Base-by-base conservation (phyloP, 2,329 filamentous ascomycete genomes). In the Chrysosporium queenslandicum region DNA sequence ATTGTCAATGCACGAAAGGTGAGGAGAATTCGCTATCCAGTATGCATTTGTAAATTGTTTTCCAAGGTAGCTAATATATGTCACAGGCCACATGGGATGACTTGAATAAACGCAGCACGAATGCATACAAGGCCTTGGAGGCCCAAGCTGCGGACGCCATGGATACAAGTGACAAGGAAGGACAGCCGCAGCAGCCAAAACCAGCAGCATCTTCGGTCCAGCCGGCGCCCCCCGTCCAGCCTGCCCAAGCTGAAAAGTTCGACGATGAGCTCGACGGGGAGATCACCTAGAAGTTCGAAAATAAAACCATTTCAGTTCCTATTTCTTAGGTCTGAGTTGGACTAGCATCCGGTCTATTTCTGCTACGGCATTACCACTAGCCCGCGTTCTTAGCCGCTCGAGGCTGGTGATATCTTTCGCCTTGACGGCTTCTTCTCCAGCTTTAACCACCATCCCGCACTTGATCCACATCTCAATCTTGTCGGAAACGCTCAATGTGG, bases 391-490 rank as follows among this genome's bases (percentile, higher is more conserved):
- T 58, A 97, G 71, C 48, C 82, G 76, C 60, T 85, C 80, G 70
- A 94, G 81, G n/a, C 83, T 73, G 60, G 83, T 83, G 46, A 80
- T 74, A 65, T 98, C 87, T 68, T 86, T 94, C 55, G 79, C 77
- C 71, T 83, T 87, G 55, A 89, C 77, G 2, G 92, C 91, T 71
- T 97, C 92, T 70, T 97, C 90, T 3, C 86, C 92, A 2, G 92
- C 92, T 70, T 87, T 89, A 25, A 85, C 79, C 41, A 88, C 75
- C 82, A 95, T 80, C 16, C 91, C 91, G 67, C 92, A 97, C 71
- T 95, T 95, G 61, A 94, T 83, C 78, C 90, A 98, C 91, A 98
- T 96, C 59, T 85, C 80, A 52, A 95, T 83, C 2, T 83, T 75
- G 61, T 89, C 85, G 2, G 80, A 77, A 0, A 79, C 74, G 41